These are phyloP conservation scores for Cronartium ribicola DNA, from an alignment of 1,284 basidiomycete genomes.

Conservation along the genomic window DNA sequence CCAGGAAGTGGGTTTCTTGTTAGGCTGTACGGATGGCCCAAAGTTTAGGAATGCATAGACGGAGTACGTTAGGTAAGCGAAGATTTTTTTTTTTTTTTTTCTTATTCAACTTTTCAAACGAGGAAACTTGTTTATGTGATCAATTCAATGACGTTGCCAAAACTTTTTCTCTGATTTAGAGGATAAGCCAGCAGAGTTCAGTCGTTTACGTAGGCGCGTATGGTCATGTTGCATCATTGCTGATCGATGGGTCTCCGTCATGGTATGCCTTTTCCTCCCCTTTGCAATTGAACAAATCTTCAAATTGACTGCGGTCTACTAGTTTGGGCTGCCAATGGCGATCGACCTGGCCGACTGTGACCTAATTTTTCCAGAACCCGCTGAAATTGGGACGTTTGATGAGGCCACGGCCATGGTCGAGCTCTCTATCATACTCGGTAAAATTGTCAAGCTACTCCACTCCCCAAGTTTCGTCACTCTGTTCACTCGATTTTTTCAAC, in stretches of 20 bases:
- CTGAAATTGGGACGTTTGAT: constrained; percentile 64
- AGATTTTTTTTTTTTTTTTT: too few relatives aligned
- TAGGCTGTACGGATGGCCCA: constrained; percentile 61
- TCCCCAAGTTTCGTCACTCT: constrained; percentile 13
- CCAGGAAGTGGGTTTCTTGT: not conserved
- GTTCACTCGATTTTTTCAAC: not conserved
- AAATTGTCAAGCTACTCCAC: constrained; percentile 75
- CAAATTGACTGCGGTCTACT: constrained; percentile 45
- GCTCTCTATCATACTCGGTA: constrained; percentile 61
- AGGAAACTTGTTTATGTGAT: too few relatives aligned
- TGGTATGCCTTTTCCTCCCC: constrained; percentile 55
- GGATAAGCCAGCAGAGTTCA: constrained; percentile 56
- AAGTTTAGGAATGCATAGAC: constrained; percentile 82
- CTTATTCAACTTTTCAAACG: too few relatives aligned
- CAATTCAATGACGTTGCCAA: too few relatives aligned
- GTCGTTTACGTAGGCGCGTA: constrained; percentile 75
- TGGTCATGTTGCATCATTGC: constrained; percentile 88
- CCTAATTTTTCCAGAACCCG: constrained; percentile 52
- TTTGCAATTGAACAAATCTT: not conserved
- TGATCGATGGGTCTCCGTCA: constrained; percentile 63
- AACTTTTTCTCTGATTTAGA: too few relatives aligned
- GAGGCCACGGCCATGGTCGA: constrained; percentile 50
- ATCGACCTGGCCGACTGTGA: constrained; percentile 92
- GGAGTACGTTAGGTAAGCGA: constrained; percentile 45
- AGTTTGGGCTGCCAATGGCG: constrained; percentile 81